phyloP scores from a whole-genome alignment of 805 yeast species.

The Nakazawaea sp. region DNA sequence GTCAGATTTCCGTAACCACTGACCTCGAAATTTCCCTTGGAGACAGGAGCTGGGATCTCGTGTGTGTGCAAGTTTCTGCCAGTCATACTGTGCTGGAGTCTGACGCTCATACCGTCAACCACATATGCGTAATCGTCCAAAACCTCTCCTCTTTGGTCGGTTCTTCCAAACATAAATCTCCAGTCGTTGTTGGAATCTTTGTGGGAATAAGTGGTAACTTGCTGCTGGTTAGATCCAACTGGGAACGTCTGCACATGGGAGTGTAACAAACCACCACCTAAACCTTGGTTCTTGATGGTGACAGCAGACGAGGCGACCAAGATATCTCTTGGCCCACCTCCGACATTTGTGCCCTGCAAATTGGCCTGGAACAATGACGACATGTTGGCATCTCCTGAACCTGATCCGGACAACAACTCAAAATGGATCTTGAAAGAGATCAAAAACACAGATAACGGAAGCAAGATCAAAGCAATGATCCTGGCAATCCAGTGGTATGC shows the following conservation, averaged over 20 bases:
- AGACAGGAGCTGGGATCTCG: conserved; percentile 65
- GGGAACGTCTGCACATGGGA: conserved; percentile 87
- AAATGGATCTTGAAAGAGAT: conserved; percentile 70
- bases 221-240: conserved; percentile 93
- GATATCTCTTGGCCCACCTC: conserved; percentile 59
- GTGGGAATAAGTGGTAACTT: conserved; percentile 86
- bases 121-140: conserved; percentile 29
- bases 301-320: conserved; percentile 51
- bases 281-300: conserved; percentile 66
- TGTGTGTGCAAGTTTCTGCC: conserved; percentile 82
- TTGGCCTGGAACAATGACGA: conserved; percentile 88
- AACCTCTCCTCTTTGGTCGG: conserved; percentile 25
- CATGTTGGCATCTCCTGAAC: conserved; percentile 88
- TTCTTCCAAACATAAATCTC: conserved; percentile 57
- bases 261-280: conserved; percentile 75
- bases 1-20: conserved; percentile 76
- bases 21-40: conserved; percentile 68
- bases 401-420: conserved; percentile 63
- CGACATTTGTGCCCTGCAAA: conserved; percentile 58
- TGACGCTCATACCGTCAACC: conserved; percentile 57
- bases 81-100: conserved; percentile 66
- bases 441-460: conserved; percentile 60
- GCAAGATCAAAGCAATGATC: conserved; percentile 49
- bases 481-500: conserved; percentile 62
- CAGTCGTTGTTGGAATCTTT: conserved; percentile 87